Evolutionary conservation across 2,329 filamentous ascomycete species (phyloP), one percentile per base, ranked within the genome.

Genomic region (Pseudocercospora ulei): DNA sequence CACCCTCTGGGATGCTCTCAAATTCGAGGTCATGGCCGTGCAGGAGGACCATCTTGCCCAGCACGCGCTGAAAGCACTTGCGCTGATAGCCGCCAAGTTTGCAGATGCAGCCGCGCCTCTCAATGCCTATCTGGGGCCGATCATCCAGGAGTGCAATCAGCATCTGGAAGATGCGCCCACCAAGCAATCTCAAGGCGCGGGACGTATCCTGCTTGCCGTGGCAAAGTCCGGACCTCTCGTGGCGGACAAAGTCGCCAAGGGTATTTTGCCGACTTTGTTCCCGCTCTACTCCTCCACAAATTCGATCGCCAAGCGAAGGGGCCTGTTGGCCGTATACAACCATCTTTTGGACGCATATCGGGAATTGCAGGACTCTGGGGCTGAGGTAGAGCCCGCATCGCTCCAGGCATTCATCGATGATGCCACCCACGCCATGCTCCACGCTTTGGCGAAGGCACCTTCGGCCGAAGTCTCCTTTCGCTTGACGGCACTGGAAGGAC

Each of bases 161-260:
- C 75, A 80, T 51, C 63, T 81, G 3, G 73, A 76, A 50, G 76
- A 81, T 53, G 77, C 78, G 4, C 76, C 77, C 28, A 77, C 76
- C 3, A 80, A 80, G 54, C 75, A 81, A 53, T 78, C 77, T 3
- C 73, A 74, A 51, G 75, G 75, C 6, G 70, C 75, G 2, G 75
- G 75, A 11, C 69, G 72, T 16, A 78, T 81, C 11, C 55, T 81
- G 9, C 63, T 68, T 23, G 69, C 69, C 4, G 60, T 78, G 7
- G 70, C 74, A 1, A 65, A 69, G 29, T 69, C 73, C 4, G 75
- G 73, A 11, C 58, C 66, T 1, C 57, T 67, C 11, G 67, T 76
- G 1, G 74, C 73, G 35, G 69, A 70, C 35, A 63, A 72, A 26
- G 57, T 79, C 6, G 61, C 75, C 6, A 68, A 73, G 50, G 67